A percentile compares a stretch with the other conserved stretches of the same genome.
Conservation (phyloP, 129 eudicot genomes). For the Lonicera japonica region DNA sequence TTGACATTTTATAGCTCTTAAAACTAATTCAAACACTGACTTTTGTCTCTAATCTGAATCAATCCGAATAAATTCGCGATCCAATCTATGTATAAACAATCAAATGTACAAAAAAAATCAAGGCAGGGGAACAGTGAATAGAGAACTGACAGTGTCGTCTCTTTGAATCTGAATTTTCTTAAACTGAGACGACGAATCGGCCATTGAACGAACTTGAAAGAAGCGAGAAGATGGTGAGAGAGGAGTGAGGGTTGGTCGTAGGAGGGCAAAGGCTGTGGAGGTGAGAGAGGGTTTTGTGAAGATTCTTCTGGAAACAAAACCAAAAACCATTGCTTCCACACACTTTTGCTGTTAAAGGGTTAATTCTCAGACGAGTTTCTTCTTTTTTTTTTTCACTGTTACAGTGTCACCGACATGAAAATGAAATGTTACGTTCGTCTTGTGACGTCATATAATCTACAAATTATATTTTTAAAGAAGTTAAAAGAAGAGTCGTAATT, state of each 20-base stretch:
- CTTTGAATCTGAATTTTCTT: slow-evolving; percentile 75
- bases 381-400: background rate
- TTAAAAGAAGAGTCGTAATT: too few relatives aligned
- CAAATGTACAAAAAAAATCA: background rate
- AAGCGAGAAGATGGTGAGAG: slow-evolving; percentile 16
- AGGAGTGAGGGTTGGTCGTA: slow-evolving; percentile 10
- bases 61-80: too few relatives aligned
- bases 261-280: slow-evolving; percentile 2
- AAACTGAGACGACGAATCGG: slow-evolving; percentile 39
- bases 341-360: too few relatives aligned
- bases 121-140: background rate
- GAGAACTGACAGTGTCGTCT: slow-evolving; percentile 53
- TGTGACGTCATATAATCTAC: too few relatives aligned
- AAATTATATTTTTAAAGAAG: too few relatives aligned
- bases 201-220: slow-evolving; percentile 44
- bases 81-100: background rate
- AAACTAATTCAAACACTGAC: too few relatives aligned
- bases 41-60: too few relatives aligned
- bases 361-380: background rate
- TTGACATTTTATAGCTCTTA: too few relatives aligned
- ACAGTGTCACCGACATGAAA: background rate
- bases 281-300: slow-evolving; percentile 17
- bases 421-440: background rate
- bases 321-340: background rate
- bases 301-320: background rate